Evolutionary conservation across 208 protist genomes (phyloP), one percentile per base, ranked within the genome.

Genomic region (Trypanosoma melophagium): DNA sequence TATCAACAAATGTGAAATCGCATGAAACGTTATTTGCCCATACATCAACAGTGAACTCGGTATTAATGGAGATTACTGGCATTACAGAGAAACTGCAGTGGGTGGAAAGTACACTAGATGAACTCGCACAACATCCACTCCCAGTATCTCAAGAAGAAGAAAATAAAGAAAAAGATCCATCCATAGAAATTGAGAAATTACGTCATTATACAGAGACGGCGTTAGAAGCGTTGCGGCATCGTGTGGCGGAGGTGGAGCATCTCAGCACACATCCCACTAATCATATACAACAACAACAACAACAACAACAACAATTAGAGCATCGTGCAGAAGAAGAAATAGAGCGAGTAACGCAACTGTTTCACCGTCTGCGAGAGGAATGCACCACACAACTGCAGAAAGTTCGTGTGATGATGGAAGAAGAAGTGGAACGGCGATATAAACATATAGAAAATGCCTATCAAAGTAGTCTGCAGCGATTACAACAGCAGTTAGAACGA

Each of bases 361-460:
- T 71, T 31, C 38, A 65, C 24, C 31, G 50, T 19, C 22, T 71
- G 16, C 57, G 58, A 22, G 58, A 71, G 38, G 58, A 71, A 1
- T 60, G 1, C 35, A 41, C 21, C 17, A 52, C 47, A 47, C 47
- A 65, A 40, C 22, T 65, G 28, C 45, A 71, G 22, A 60, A 59
- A 28, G 35, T 71, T 21, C 58, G 58, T 13, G 8, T 28, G 9
- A 8, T 56, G 28, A n/a, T 70, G 44, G 19, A 40, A n/a, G 55
- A 63, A 44, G 35, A 49, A 31, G 28, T 35, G 16, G 47, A 59
- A 38, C 47, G 62, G 3, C 65, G 41, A 19, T 59, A 13, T 42
- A n/a, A 7, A 10, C 9, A 24, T 21, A 25, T 28, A 5, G 12
- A 56, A 16, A 50, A 50, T 17, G 25, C 28, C 13, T 2, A 12